A percentile compares a stretch with the other conserved stretches of the same genome.
Conservation (phyloP, 1,284 basidiomycete genomes). For the Ceratobasidium sp. region DNA sequence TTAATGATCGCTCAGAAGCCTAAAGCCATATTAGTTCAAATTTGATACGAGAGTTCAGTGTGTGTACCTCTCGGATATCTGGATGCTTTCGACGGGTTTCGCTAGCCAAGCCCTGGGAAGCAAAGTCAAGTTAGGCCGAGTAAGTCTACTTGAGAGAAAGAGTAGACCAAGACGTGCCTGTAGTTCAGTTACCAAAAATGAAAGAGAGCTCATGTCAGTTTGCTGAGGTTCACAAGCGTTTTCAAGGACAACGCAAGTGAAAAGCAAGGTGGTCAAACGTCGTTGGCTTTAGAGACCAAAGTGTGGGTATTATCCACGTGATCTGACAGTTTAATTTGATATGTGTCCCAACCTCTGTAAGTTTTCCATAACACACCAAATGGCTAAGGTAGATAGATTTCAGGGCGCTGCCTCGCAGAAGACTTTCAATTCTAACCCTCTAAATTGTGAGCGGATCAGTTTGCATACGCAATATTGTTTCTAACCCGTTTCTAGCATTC, state of each 20-base stretch:
- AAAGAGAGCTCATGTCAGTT: constrained; percentile 61
- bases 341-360: not conserved
- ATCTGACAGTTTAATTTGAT: constrained; percentile 12
- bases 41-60: constrained; percentile 6
- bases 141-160: constrained; percentile 27
- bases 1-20: constrained; percentile 87
- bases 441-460: not conserved
- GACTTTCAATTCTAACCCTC: constrained; percentile 3
- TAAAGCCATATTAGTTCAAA: constrained; percentile 49
- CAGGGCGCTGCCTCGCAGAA: not conserved
- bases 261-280: not conserved
- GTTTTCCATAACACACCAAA: constrained; percentile 21
- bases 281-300: not conserved
- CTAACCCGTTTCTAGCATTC: not conserved
- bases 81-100: constrained; percentile 85
- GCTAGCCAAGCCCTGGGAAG: constrained; percentile 69
- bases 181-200: constrained; percentile 65
- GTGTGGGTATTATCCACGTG: constrained; percentile 8
- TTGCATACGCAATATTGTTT: not conserved
- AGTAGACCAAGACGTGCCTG: constrained; percentile 56
- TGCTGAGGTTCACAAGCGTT: not conserved
- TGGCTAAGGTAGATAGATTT: constrained; percentile 26
- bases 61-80: constrained; percentile 79
- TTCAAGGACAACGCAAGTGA: not conserved
- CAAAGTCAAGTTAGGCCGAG: not conserved